phyloP scores from a whole-genome alignment of 768 basidiomycete species.

The Chalciporus pseudorubinellus region DNA sequence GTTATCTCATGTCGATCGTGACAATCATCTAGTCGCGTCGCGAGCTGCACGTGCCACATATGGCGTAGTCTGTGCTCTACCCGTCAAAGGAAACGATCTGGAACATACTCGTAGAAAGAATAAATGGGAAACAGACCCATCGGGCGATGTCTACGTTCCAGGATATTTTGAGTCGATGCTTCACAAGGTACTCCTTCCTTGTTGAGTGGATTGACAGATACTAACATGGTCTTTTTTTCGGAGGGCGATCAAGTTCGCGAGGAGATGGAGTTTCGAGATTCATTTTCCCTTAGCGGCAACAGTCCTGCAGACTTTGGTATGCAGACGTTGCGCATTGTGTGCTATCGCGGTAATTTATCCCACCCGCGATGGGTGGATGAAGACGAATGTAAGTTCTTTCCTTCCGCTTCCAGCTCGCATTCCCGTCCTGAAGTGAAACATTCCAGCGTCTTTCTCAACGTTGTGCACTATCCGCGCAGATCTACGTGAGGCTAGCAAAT shows the following conservation, averaged over 20 bases:
- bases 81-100: neutral
- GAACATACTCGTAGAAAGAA: slow-evolving; percentile 9
- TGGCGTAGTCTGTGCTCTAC: slow-evolving; percentile 4
- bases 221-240: neutral
- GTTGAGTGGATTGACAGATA: neutral
- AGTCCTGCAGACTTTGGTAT: neutral
- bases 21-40: neutral
- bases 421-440: neutral
- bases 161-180: slow-evolving; percentile 14
- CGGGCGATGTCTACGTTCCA: slow-evolving; percentile 10
- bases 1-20: neutral
- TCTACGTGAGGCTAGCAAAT: neutral
- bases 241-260: slow-evolving; percentile 5
- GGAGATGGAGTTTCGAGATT: slow-evolving; percentile 8
- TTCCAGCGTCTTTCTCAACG: slow-evolving; percentile 3
- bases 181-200: slow-evolving; percentile 1
- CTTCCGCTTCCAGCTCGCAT: neutral
- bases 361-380: slow-evolving; percentile 16
- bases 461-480: slow-evolving; percentile 5
- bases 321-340: slow-evolving; percentile 4
- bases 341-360: slow-evolving; percentile 9
- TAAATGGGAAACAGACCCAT: slow-evolving; percentile 8
- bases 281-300: slow-evolving; percentile 6
- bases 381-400: slow-evolving; percentile 8
- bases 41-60: slow-evolving; percentile 6